A percentile compares a stretch with the other conserved stretches of the same genome.
Evolutionary conservation across 164 flowering plant species (phyloP).

Genomic region (Tetrastigma voinierianum): DNA sequence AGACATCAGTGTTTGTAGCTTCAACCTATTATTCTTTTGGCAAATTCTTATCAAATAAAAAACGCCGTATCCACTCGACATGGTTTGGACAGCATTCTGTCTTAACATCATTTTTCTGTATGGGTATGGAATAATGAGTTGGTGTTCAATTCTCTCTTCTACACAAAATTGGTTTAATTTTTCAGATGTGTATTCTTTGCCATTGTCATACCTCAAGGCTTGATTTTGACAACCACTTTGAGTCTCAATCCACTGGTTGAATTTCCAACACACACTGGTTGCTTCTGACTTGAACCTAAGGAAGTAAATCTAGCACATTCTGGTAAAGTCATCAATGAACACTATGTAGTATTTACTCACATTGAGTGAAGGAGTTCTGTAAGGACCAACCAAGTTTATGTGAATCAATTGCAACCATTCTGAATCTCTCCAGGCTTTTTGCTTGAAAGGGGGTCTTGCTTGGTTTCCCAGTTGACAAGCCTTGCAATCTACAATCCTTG

Average conservation of each 20-base stretch:
- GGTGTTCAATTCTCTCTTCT: no score
- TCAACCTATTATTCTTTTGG: no score
- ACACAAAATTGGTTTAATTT: slow-evolving; percentile 2
- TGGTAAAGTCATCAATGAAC: slow-evolving; percentile 17
- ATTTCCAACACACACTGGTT: neutral
- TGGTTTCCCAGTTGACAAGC: no score
- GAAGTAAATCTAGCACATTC: slow-evolving; percentile 21
- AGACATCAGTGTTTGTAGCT: neutral
- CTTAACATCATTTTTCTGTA: no score
- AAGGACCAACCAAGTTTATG: neutral
- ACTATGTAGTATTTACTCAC: slow-evolving; percentile 8
- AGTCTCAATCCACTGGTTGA: slow-evolving; percentile 1
- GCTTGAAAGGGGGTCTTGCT: neutral
- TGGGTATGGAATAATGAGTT: no score
- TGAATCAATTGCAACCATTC: neutral
- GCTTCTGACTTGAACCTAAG: slow-evolving; percentile 9
- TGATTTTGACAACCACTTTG: slow-evolving; percentile 3
- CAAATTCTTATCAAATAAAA: no score
- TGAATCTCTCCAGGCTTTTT: neutral
- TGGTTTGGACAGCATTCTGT: no score
- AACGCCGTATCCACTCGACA: no score
- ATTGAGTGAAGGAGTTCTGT: neutral
- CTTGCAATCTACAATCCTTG: neutral
- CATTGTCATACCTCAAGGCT: slow-evolving; percentile 7
- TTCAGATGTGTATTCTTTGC: slow-evolving; percentile 2